Percentiles rank a stretch among this genome's conserved stretches.
These are phyloP conservation scores for Trichoderma koningii DNA, from an alignment of 2,329 filamentous ascomycete genomes.

Conservation along the genomic window DNA sequence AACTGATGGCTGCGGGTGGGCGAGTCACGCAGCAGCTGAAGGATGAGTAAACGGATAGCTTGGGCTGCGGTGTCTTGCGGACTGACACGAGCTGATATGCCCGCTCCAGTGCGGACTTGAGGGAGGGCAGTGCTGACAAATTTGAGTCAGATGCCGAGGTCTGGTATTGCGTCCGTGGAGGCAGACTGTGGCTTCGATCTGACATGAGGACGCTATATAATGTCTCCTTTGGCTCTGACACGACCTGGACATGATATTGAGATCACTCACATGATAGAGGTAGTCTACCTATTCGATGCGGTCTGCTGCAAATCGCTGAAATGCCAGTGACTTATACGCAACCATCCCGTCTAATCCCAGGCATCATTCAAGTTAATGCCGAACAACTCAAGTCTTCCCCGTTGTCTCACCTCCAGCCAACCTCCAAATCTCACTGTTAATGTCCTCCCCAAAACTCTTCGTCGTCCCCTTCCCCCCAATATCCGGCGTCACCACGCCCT, in stretches of 20 bases:
- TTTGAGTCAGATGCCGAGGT: not conserved
- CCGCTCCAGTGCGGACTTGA: constrained; percentile 5
- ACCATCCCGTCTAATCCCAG: too few species aligned
- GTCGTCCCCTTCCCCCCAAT: constrained; percentile 38
- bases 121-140: not conserved
- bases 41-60: not conserved
- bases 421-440: constrained; percentile 31
- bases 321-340: too few species aligned
- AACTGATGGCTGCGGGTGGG: not conserved
- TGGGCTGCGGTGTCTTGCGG: constrained; percentile 19
- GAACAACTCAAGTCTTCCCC: too few species aligned
- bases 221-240: too few species aligned
- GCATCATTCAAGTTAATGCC: too few species aligned
- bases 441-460: constrained; percentile 30
- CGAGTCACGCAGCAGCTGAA: not conserved
- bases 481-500: constrained; percentile 37
- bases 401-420: not conserved
- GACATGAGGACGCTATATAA: not conserved
- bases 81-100: constrained; percentile 8
- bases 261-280: too few species aligned
- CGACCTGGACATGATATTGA: too few species aligned
- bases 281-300: too few species aligned
- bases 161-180: too few species aligned
- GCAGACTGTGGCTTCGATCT: not conserved
- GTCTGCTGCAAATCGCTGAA: too few species aligned